Base-by-base conservation (phyloP, 441 rosid genomes). In the Corymbia citriodora region DNA sequence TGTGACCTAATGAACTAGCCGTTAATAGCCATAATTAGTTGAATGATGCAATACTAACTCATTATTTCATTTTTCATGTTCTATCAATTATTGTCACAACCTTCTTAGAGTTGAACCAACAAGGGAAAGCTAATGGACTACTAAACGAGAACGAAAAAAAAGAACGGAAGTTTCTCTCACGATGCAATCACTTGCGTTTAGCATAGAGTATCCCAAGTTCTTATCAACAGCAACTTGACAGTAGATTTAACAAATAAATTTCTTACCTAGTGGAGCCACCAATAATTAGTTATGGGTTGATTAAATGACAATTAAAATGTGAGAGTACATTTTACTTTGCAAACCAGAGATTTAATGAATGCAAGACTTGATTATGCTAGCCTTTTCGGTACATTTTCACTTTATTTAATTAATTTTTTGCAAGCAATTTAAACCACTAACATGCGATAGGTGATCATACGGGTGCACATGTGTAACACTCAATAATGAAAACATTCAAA, bases 391-490 rank as follows among this genome's bases (percentile, higher is more conserved):
- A 59, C 1, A 3, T 59, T 59, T 59, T 59, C 65, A 23, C 65
- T 59, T 25, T 59, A 59, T 59, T 59, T 59, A 59, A 59, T 10
- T 23, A 25, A 59, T 59, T 10, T 25, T 59, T 59, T 25, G 65
- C 65, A 25, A 59, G 3, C 65, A 59, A 59, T 59, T 59, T 59
- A 59, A 59, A 59, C n/a, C 25, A 59, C 25, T 25, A 59, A 59
- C n/a, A 25, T 25, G n/a, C 7, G 0, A 59, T 59, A 25, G n/a
- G 3, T 10, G 25, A 59, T 59, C 7, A 59, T 25, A 25, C 0
- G 1, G 14, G 65, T 59, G 14, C 0, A 0, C 65, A 59, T 23
- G 14, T 25, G 6, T 25, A 25, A 25, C 0, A 4, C 65, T 59
- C n/a, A 59, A 25, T 25, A 59, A 59, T 57, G 12, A 25, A 59